These are phyloP conservation scores for Adiantum capillusveneris DNA, from an alignment of 75 land plant species.

Conservation along the genomic window DNA sequence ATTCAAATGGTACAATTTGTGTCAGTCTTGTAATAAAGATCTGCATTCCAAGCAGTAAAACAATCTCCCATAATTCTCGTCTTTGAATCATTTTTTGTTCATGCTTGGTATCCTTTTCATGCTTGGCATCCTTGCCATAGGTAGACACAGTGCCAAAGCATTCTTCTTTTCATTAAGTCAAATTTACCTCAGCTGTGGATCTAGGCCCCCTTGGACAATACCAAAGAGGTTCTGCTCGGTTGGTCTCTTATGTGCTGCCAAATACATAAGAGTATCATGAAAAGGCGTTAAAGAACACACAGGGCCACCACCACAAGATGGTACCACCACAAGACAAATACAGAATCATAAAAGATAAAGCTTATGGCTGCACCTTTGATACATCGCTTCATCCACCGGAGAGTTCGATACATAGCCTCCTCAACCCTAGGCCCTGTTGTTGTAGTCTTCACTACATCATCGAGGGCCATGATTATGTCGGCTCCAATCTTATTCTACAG, in stretches of 20 bases:
- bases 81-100: no score
- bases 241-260: conserved; percentile 83
- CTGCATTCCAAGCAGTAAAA: no score
- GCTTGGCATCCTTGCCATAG: no score
- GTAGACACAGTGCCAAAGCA: neutral
- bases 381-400: conserved; percentile 98
- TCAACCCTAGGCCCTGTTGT: conserved; percentile 96
- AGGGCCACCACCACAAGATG: no score
- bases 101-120: no score
- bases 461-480: conserved; percentile 98
- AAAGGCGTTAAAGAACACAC: no score
- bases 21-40: no score
- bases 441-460: conserved; percentile 97
- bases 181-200: conserved; percentile 80
- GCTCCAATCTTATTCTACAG: conserved; percentile 98
- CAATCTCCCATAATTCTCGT: no score
- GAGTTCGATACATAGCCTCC: conserved; percentile 98
- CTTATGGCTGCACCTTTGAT: conserved; percentile 55
- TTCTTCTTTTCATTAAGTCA: no score
- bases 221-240: conserved; percentile 89
- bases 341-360: no score
- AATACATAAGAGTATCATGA: conserved; percentile 4
- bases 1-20: no score
- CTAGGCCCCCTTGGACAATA: conserved; percentile 98
- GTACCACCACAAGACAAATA: no score